Percentiles rank a stretch among this genome's conserved stretches.
These are phyloP conservation scores for Melastoma candidum DNA, from an alignment of 441 rosid genomes.

Conservation along the genomic window DNA sequence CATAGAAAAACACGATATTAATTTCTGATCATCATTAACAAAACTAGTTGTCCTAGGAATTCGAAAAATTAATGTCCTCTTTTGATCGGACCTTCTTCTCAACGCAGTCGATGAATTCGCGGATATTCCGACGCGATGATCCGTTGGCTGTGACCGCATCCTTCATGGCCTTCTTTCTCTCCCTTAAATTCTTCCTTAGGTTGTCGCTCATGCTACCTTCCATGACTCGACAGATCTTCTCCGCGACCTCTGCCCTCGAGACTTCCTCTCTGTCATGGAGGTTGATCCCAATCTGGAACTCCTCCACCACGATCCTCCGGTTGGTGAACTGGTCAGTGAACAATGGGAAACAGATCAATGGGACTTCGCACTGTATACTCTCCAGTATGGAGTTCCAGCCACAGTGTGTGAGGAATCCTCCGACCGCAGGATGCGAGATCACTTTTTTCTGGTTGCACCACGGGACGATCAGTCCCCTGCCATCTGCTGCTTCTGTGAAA, in stretches of 20 bases:
- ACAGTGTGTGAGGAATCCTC: conserved; percentile 61
- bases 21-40: too few species aligned
- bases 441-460: conserved; percentile 59
- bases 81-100: too few species aligned
- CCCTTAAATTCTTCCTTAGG: conserved; percentile 25
- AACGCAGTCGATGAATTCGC: conserved; percentile 22
- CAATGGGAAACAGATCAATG: conserved; percentile 46
- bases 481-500: conserved; percentile 29
- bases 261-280: conserved; percentile 25
- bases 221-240: conserved; percentile 40
- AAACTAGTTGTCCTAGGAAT: too few species aligned
- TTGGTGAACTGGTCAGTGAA: conserved; percentile 58
- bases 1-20: too few species aligned
- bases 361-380: conserved; percentile 41
- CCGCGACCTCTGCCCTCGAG: conserved; percentile 29
- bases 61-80: too few species aligned
- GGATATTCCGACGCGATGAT: conserved; percentile 35
- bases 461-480: conserved; percentile 35
- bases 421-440: conserved; percentile 34
- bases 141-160: conserved; percentile 31
- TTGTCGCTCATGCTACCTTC: conserved; percentile 22
- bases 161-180: conserved; percentile 29
- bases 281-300: conserved; percentile 54
- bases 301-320: conserved; percentile 57
- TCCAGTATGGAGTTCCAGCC: conserved; percentile 68